These are phyloP conservation scores for Cercospora sp. DNA, from an alignment of 2,329 filamentous ascomycete genomes.

Conservation along the genomic window DNA sequence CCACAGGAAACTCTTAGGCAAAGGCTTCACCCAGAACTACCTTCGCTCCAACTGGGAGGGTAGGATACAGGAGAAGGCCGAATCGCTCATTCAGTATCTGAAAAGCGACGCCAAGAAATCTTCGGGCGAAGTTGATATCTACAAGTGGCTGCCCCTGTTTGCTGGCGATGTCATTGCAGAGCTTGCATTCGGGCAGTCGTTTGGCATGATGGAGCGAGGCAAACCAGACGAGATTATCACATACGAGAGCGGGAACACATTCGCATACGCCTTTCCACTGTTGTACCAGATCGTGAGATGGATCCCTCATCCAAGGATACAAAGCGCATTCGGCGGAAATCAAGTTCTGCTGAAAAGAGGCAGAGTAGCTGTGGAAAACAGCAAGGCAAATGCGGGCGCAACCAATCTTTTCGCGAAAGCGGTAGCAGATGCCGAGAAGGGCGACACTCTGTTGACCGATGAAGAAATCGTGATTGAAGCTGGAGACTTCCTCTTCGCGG, in stretches of 20 bases:
- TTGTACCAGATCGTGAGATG: conserved; percentile 15
- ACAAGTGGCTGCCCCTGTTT: conserved; percentile 43
- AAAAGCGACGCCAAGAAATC: conserved; percentile 26
- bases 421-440: conserved; percentile 27
- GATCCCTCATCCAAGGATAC: conserved; percentile 11
- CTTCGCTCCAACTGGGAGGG: conserved; percentile 40
- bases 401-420: conserved; percentile 30
- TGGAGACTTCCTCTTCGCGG: conserved; percentile 29
- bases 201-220: conserved; percentile 41
- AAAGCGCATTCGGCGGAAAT: conserved; percentile 13
- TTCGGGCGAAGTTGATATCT: conserved; percentile 40
- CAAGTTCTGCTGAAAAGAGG: conserved; percentile 9
- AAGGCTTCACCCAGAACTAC: conserved; percentile 37
- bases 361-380: conserved; percentile 14
- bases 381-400: background rate
- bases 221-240: conserved; percentile 13
- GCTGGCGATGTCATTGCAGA: conserved; percentile 42
- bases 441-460: conserved; percentile 27
- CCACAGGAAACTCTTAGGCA: conserved; percentile 39
- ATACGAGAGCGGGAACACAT: conserved; percentile 8
- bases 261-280: conserved; percentile 15
- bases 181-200: conserved; percentile 42
- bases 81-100: conserved; percentile 37
- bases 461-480: conserved; percentile 28
- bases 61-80: conserved; percentile 36